phyloP scores from a whole-genome alignment of 2,329 filamentous ascomycete species.

The Seiridium cupressi region DNA sequence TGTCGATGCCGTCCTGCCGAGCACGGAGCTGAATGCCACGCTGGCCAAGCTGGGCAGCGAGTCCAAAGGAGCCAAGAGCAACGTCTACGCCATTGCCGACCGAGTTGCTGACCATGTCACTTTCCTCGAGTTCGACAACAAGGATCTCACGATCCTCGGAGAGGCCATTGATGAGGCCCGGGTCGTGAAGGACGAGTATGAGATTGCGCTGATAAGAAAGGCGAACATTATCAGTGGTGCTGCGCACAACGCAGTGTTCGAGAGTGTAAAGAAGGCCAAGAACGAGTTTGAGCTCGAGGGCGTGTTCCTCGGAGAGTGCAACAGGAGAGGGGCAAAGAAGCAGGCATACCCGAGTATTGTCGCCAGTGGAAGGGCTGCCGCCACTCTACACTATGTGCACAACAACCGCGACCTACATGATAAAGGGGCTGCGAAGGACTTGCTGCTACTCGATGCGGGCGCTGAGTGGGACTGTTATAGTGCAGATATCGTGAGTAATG shows the following conservation, averaged over 20 bases:
- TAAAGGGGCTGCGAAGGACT: slow-evolving; percentile 58
- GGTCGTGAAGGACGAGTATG: slow-evolving; percentile 72
- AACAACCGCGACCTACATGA: slow-evolving; percentile 65
- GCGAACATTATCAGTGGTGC: slow-evolving; percentile 69
- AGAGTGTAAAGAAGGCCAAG: slow-evolving; percentile 58
- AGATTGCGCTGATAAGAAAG: slow-evolving; percentile 69
- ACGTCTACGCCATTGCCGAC: slow-evolving; percentile 73
- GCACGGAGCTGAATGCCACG: slow-evolving; percentile 73
- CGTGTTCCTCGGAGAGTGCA: slow-evolving; percentile 73
- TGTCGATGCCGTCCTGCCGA: slow-evolving; percentile 73
- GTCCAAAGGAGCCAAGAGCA: slow-evolving; percentile 32
- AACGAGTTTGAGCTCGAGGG: slow-evolving; percentile 86
- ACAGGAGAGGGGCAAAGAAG: slow-evolving; percentile 72
- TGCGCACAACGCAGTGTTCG: slow-evolving; percentile 63
- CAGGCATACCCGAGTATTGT: slow-evolving; percentile 89
- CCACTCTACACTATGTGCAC: slow-evolving; percentile 83
- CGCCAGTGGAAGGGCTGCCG: slow-evolving; percentile 74
- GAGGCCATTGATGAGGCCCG: slow-evolving; percentile 67
- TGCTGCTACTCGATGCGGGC: slow-evolving; percentile 83
- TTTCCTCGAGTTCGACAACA: slow-evolving; percentile 68
- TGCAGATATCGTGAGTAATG: slow-evolving; percentile 55
- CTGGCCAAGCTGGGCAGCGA: slow-evolving; percentile 52
- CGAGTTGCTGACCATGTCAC: slow-evolving; percentile 72
- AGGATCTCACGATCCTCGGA: slow-evolving; percentile 56
- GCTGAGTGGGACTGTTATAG: slow-evolving; percentile 74